Percentiles rank a stretch among this genome's conserved stretches.
Evolutionary conservation across 2,329 filamentous ascomycete species (phyloP).

Genomic region (Epichloe sylvatica): DNA sequence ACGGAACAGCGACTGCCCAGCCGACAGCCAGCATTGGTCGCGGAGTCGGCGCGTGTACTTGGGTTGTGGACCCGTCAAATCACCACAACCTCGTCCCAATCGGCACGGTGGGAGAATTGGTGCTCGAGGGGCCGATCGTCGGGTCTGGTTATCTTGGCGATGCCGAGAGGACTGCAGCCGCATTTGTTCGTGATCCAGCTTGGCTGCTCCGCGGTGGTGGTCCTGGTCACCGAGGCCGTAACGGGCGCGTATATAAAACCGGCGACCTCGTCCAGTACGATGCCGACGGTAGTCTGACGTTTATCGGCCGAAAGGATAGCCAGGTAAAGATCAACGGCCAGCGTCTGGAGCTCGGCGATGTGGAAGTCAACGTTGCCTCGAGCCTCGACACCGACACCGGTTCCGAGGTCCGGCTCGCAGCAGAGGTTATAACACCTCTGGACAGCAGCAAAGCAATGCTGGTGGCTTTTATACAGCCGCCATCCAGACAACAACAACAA

Average conservation of each 20-base stretch:
- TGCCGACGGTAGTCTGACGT: conserved; percentile 22
- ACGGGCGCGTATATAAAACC: conserved; percentile 10
- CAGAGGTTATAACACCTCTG: conserved; percentile 4
- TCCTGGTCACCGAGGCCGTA: conserved; percentile 12
- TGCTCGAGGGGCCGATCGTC: conserved; percentile 15
- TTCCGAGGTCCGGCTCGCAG: not conserved
- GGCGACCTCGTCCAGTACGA: conserved; percentile 15
- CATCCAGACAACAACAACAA: not conserved
- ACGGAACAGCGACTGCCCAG: not conserved
- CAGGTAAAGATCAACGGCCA: conserved; percentile 41
- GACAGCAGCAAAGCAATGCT: conserved; percentile 2
- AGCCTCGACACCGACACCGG: not conserved
- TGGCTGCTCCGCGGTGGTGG: conserved; percentile 6
- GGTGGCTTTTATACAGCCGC: conserved; percentile 3
- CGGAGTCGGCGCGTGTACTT: conserved; percentile 5
- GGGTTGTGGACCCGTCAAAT: conserved; percentile 14
- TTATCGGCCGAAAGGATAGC: conserved; percentile 35
- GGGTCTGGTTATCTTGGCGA: conserved; percentile 13
- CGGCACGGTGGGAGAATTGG: conserved; percentile 14
- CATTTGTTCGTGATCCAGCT: conserved; percentile 14
- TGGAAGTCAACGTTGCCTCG: conserved; percentile 1
- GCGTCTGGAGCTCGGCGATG: conserved; percentile 7
- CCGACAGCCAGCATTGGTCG: conserved; percentile 4
- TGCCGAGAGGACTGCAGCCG: conserved; percentile 8
- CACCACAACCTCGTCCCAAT: conserved; percentile 10